Percentiles rank a stretch among this genome's conserved stretches.
phyloP scores from a whole-genome alignment of 2,329 filamentous ascomycete species.

The Xylaria sp. region DNA sequence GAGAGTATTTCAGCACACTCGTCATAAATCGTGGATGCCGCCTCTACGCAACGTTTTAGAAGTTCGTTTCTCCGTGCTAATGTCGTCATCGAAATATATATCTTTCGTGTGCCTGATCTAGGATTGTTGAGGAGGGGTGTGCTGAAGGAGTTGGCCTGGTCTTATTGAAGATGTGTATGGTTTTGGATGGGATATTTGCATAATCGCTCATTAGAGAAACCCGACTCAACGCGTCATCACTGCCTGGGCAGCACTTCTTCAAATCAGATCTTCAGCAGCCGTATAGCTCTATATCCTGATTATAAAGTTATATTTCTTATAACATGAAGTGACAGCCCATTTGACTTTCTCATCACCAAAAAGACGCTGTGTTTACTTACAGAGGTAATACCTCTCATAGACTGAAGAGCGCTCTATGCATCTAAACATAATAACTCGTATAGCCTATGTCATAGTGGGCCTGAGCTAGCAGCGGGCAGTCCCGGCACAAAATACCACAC shows the following conservation, averaged over 20 bases:
- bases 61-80: constrained; percentile 31
- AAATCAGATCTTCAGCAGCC: too few species aligned
- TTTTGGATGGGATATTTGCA: constrained; percentile 16
- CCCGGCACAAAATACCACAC: constrained; percentile 36
- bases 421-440: background rate
- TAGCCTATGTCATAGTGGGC: constrained; percentile 6
- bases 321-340: background rate
- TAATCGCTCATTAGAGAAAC: background rate
- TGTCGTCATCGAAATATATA: constrained; percentile 19
- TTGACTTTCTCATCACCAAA: background rate
- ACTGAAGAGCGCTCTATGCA: background rate
- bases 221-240: too few species aligned
- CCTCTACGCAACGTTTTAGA: constrained; percentile 40
- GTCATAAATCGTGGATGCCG: constrained; percentile 38
- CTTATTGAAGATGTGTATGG: constrained; percentile 4
- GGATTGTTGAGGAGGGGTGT: background rate
- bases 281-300: too few species aligned
- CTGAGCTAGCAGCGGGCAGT: constrained; percentile 5
- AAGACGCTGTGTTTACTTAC: background rate
- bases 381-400: too few species aligned
- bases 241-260: too few species aligned
- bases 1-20: constrained; percentile 43
- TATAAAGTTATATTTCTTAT: too few species aligned
- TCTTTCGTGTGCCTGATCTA: background rate
- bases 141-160: background rate